Percentiles rank a stretch among this genome's conserved stretches.
phyloP scores from a whole-genome alignment of 495 filamentous ascomycete species.

The Podospora pseudocomata region DNA sequence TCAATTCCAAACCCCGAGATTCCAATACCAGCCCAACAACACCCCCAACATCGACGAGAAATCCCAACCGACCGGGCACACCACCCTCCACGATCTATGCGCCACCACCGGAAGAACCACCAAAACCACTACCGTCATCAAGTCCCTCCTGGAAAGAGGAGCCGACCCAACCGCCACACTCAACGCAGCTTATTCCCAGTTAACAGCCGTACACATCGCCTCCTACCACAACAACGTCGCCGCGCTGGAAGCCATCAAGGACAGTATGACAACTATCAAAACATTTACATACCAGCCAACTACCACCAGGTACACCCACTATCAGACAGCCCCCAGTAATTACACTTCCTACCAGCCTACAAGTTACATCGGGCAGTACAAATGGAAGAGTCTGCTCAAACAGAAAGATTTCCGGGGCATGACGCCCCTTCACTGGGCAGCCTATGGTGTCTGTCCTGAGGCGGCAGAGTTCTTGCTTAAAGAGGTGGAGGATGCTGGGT shows the following conservation, averaged over 20 bases:
- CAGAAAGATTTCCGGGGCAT: not conserved
- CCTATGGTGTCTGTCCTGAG: not conserved
- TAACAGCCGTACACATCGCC: not conserved
- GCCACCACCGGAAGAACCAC: too few relatives aligned
- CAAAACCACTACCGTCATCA: not conserved
- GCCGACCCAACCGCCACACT: not conserved
- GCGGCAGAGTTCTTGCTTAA: not conserved
- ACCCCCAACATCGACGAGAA: too few relatives aligned
- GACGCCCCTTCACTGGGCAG: not conserved
- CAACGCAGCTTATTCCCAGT: not conserved
- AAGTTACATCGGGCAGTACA: not conserved
- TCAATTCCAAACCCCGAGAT: too few relatives aligned
- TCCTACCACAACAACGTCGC: not conserved
- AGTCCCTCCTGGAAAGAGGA: not conserved
- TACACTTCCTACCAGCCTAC: too few relatives aligned
- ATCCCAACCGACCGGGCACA: not conserved
- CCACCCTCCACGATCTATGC: not conserved
- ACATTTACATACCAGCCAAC: too few relatives aligned
- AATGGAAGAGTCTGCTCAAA: not conserved
- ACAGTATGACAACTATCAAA: not conserved
- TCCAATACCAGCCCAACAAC: too few relatives aligned
- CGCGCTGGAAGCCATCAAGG: not conserved
- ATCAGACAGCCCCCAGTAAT: too few relatives aligned
- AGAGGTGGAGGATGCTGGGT: not conserved
- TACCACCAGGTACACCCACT: too few relatives aligned